Percentiles rank a stretch among this genome's conserved stretches.
These are phyloP conservation scores for Astrocystis sublimbata DNA, from an alignment of 495 filamentous ascomycete genomes.

Conservation along the genomic window DNA sequence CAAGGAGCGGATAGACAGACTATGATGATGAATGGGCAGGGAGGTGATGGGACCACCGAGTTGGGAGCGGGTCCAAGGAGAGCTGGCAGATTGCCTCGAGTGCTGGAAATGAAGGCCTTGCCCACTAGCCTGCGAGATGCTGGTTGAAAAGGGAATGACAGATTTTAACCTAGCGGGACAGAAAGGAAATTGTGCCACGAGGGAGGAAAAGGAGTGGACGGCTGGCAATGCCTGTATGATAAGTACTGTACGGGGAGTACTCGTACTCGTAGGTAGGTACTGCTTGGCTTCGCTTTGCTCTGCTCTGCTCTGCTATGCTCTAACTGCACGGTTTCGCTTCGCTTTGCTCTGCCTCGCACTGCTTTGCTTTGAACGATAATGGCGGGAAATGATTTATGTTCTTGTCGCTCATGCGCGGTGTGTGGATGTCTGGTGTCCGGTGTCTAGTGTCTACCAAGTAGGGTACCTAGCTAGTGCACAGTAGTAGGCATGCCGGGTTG, in stretches of 20 bases:
- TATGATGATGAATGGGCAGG: slow-evolving; percentile 34
- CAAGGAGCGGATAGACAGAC: slow-evolving; percentile 34
- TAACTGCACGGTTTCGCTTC: background rate
- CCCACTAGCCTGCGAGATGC: slow-evolving; percentile 35
- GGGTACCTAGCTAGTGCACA: background rate
- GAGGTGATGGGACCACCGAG: slow-evolving; percentile 31
- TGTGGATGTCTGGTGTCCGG: background rate
- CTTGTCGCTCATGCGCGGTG: slow-evolving; percentile 12
- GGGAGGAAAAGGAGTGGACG: slow-evolving; percentile 18
- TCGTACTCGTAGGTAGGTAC: no score
- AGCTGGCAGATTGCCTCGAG: slow-evolving; percentile 28
- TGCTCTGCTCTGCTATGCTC: no score
- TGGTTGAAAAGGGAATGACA: slow-evolving; percentile 38
- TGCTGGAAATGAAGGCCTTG: slow-evolving; percentile 36
- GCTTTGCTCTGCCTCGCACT: background rate
- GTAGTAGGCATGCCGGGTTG: no score
- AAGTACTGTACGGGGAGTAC: background rate
- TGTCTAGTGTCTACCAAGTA: background rate
- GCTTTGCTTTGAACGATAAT: background rate
- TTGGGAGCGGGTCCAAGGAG: slow-evolving; percentile 34
- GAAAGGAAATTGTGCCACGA: slow-evolving; percentile 18
- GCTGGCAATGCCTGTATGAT: slow-evolving; percentile 15
- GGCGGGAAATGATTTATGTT: slow-evolving; percentile 13
- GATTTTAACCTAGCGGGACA: slow-evolving; percentile 26
- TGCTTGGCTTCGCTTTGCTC: background rate